Base-by-base conservation (phyloP, 108 stramenopile genomes). In the Conticribra weissflogii region DNA sequence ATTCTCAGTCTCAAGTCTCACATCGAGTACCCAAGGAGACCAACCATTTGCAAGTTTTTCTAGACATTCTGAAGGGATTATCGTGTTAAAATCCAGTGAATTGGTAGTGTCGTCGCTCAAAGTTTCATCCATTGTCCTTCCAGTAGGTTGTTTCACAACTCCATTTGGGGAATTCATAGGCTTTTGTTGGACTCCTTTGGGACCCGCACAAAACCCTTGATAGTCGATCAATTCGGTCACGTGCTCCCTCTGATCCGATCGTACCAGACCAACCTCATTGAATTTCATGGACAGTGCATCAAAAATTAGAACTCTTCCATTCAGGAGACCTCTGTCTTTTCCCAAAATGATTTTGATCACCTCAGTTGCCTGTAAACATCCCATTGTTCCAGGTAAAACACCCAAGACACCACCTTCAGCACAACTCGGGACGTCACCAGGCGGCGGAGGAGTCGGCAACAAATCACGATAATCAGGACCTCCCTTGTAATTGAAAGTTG, bases 401-500 rank as follows among this genome's bases (percentile, higher is more conserved):
- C 97, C 98, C 58, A 95, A 58, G 3, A 99, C 97, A 30, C 98
- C 98, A 28, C 95, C 96, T 77, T 98, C 97, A 2, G 96, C 96
- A 78, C 97, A 98, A 49, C 86, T 86, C 14, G 93, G 96, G 21
- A 98, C 96, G 67, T 93, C 87, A 21, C 91, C 96, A 17, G 91
- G 94, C 3, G 95, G 91, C 9, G 98, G 96, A 15, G 96, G 96
- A 3, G 69, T 67, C 25, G 97, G 97, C 32, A 97, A 72, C 65
- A 97, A 68, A 74, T 97, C 97, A 7, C 94, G 78, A 85, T 96
- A 97, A 56, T 72, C 87, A 15, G 97, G 94, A 12, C 95, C 96
- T 24, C 59, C 72, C 16, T 85, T 65, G 74, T 83, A 84, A 65
- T 95, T 87, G 63, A 96, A 96, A 0, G 92, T 88, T 24, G 87